Evolutionary conservation across 78 protist species (phyloP).

Genomic region (Dictyostelium firmibasis): DNA sequence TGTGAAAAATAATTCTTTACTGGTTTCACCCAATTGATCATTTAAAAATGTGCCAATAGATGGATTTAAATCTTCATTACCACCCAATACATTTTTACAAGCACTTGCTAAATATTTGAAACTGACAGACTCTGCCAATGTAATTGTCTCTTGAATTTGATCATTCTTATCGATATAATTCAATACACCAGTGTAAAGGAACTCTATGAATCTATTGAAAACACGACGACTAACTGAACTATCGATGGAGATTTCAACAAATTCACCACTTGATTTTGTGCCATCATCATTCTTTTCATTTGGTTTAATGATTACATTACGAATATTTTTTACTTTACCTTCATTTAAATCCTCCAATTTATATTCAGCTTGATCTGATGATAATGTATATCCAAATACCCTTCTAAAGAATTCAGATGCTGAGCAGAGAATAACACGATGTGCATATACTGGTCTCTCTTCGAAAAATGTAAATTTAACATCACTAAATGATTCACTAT

Average conservation of each 20-base stretch:
- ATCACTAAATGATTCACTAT: conserved; percentile 42
- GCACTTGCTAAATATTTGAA: conserved; percentile 42
- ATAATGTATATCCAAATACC: conserved; percentile 17
- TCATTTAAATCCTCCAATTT: conserved; percentile 21
- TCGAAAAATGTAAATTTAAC: conserved; percentile 60
- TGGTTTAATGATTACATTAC: neutral
- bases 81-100: conserved; percentile 49
- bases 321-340: conserved; percentile 22
- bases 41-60: conserved; percentile 75
- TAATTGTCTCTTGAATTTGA: conserved; percentile 46
- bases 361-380: conserved; percentile 35
- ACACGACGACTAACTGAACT: conserved; percentile 36
- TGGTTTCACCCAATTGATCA: conserved; percentile 62
- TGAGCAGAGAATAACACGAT: conserved; percentile 54
- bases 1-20: conserved; percentile 66
- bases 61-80: conserved; percentile 74
- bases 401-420: conserved; percentile 74
- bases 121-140: conserved; percentile 13
- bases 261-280: conserved; percentile 41
- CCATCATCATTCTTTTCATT: conserved; percentile 51
- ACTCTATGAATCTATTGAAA: conserved; percentile 63
- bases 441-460: conserved; percentile 67
- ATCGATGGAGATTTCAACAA: conserved; percentile 16
- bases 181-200: conserved; percentile 77
- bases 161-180: conserved; percentile 36